Conservation (phyloP, 2,329 filamentous ascomycete genomes). For the Calonectria crousiana region DNA sequence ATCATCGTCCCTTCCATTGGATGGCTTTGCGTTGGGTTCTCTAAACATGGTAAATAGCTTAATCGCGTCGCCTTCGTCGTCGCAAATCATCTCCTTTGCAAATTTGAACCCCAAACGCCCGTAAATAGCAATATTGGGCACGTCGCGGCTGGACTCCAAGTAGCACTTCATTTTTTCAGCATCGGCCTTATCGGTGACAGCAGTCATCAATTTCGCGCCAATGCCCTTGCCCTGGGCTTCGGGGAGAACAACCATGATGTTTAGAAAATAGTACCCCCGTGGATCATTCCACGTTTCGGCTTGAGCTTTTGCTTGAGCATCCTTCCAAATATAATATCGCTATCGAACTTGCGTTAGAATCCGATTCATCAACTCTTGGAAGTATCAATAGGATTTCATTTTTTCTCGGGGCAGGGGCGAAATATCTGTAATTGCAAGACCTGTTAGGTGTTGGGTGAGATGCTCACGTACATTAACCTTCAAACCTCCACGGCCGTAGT, state of each 20-base stretch:
- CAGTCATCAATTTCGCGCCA: slow-evolving; percentile 72
- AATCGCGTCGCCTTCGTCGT: slow-evolving; percentile 69
- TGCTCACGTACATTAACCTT: slow-evolving; percentile 63
- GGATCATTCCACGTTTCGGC: slow-evolving; percentile 73
- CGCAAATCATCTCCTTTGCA: slow-evolving; percentile 74
- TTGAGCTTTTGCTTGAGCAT: slow-evolving; percentile 72
- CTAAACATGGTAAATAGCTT: slow-evolving; percentile 64
- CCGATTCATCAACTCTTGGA: no score
- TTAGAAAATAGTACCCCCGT: slow-evolving; percentile 80
- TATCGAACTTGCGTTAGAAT: slow-evolving; percentile 32
- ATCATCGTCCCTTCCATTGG: not conserved
- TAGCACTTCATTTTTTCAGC: slow-evolving; percentile 74
- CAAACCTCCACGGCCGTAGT: slow-evolving; percentile 76
- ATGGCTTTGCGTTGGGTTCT: slow-evolving; percentile 50
- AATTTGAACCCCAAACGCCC: slow-evolving; percentile 76
- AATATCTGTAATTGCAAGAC: not conserved
- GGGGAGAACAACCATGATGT: slow-evolving; percentile 78
- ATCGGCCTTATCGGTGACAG: slow-evolving; percentile 74
- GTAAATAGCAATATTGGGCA: slow-evolving; percentile 79
- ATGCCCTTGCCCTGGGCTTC: slow-evolving; percentile 75
- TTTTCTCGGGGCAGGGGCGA: not conserved
- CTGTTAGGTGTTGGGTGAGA: not conserved
- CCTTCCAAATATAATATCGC: slow-evolving; percentile 81
- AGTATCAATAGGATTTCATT: not conserved
- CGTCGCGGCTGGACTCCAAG: slow-evolving; percentile 75